Percentiles rank a stretch among this genome's conserved stretches.
phyloP scores from a whole-genome alignment of 305 asterid genomes.

The Solanum hybrid region DNA sequence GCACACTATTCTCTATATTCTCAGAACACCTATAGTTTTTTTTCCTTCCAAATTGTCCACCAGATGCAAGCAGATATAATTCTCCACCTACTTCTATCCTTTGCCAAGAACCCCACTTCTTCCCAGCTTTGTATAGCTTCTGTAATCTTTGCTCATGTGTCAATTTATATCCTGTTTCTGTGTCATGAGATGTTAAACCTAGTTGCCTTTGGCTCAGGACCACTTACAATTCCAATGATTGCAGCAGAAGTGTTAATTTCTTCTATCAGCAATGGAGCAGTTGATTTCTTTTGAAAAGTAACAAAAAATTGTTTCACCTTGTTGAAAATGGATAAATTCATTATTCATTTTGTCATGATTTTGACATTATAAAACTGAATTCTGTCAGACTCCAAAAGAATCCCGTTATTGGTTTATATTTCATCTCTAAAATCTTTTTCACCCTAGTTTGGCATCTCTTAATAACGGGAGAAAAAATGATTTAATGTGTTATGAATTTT shows the following conservation, averaged over 20 bases:
- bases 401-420: not conserved
- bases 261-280: not conserved
- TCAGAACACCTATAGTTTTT: too few species aligned
- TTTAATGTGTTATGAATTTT: not conserved
- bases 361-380: not conserved
- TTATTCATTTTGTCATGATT: not conserved
- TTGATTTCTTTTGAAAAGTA: not conserved
- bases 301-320: not conserved
- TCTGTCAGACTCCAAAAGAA: not conserved
- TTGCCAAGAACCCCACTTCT: not conserved
- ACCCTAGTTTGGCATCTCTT: not conserved
- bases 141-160: not conserved
- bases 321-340: not conserved
- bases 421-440: not conserved
- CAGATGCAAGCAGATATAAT: too few species aligned
- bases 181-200: not conserved
- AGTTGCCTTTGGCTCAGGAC: not conserved
- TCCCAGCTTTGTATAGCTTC: not conserved
- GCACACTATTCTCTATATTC: too few species aligned
- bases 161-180: not conserved
- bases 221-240: not conserved
- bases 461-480: not conserved
- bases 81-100: not conserved
- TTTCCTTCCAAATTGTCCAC: too few species aligned
- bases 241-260: not conserved